phyloP scores from a whole-genome alignment of 2,329 filamentous ascomycete genomes.

The Aurifilum marmelostoma region DNA sequence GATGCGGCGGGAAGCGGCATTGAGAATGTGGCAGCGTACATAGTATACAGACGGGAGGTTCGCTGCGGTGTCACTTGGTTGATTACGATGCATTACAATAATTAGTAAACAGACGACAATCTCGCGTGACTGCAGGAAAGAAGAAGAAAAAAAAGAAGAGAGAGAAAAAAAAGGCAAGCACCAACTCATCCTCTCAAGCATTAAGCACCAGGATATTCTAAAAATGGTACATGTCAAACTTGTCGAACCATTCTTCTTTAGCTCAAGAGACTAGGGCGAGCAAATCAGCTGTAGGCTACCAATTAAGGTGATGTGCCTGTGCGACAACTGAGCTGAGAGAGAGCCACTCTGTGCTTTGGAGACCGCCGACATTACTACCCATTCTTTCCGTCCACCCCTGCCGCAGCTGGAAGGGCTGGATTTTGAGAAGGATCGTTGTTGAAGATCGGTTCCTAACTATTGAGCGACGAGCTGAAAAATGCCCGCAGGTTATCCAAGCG shows the following conservation, averaged over 20 bases:
- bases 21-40: not conserved
- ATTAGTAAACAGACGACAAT: not conserved
- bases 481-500: not conserved
- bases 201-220: not conserved
- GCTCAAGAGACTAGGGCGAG: not conserved
- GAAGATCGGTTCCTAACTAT: not conserved
- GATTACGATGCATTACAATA: not conserved
- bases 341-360: too few species aligned
- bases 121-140: not conserved
- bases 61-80: not conserved
- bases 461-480: slow-evolving; percentile 1
- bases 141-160: too few species aligned
- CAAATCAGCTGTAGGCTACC: not conserved
- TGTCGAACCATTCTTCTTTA: not conserved
- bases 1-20: not conserved
- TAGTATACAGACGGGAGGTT: not conserved
- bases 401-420: not conserved
- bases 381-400: too few species aligned
- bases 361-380: not conserved
- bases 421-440: not conserved
- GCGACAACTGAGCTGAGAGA: not conserved
- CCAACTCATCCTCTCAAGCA: not conserved
- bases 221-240: not conserved
- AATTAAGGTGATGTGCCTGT: not conserved
- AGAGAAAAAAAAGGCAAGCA: too few species aligned